Evolutionary conservation across 164 flowering plant genomes (phyloP), one percentile per base, ranked within the genome.

Genomic region (Sextonia rubra): DNA sequence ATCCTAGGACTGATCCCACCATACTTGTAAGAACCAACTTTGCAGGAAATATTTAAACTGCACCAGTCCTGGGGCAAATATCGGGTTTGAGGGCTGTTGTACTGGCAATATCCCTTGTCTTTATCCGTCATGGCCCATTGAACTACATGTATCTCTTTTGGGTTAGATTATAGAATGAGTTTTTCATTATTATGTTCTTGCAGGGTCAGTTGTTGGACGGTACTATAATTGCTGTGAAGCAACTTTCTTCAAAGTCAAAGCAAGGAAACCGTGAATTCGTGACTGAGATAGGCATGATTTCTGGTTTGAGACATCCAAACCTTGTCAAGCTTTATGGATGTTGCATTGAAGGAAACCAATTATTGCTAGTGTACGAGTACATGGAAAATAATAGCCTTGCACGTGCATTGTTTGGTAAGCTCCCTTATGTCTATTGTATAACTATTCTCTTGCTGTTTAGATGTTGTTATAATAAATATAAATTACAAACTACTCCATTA

Each of bases 201-300:
- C 70, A 91, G 97, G 97, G 97, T 69, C 61, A 75, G n/a, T 68
- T 91, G 61, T 77, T 88, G 64, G 94, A 91, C 78, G 92, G 94
- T 26, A 81, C 88, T 29, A 44, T 87, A 63, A 82, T 90, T 79
- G 94, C 94, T 44, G 92, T 90, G 64, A 91, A 91, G 84, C 91
- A 90, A 76, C 91, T 91, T 26, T 91, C 97, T 1, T 78, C 97
- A 64, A 88, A 86, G 79, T 91, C 97, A 12, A 91, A 81, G 82
- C 97, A 91, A 82, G 97, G 97, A 68, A 88, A 79, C 52, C 94
- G 91, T 52, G 97, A 91, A 76, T 91, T 91, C 73, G 85, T 91
- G 55, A 91, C 82, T 78, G 97, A 91, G 76, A 85, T 91, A 62
- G 97, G 97, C 71, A 89, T 91, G 91, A 87, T 89, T 67, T 91